Evolutionary conservation across 768 basidiomycete species (phyloP).

Genomic region (Fistulinella prunicolor): DNA sequence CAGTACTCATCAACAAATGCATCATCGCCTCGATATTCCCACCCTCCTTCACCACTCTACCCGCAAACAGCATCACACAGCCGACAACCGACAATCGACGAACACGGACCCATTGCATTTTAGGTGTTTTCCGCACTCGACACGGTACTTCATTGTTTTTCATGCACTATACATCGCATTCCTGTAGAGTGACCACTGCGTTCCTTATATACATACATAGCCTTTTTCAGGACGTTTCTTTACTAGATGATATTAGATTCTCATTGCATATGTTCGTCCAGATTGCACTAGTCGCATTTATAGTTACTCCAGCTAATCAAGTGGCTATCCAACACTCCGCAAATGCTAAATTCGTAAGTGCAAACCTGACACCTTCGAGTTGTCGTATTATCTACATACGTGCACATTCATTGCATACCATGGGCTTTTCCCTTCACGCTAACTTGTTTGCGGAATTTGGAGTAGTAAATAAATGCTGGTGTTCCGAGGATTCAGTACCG

Average conservation of each 20-base stretch:
- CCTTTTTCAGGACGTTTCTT: slow-evolving; percentile 13
- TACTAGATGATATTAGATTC: slow-evolving; percentile 18
- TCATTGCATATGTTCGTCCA: slow-evolving; percentile 4
- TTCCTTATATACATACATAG: neutral
- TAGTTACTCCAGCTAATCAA: too few relatives aligned
- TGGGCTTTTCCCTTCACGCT: too few relatives aligned
- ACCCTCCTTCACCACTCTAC: slow-evolving; percentile 30
- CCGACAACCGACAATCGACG: slow-evolving; percentile 34
- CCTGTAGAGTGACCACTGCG: slow-evolving; percentile 5
- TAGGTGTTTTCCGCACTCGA: slow-evolving; percentile 7
- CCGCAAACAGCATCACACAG: slow-evolving; percentile 28
- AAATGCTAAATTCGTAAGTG: too few relatives aligned
- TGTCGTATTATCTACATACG: too few relatives aligned
- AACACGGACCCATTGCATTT: slow-evolving; percentile 17
- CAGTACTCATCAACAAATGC: slow-evolving; percentile 29
- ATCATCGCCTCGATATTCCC: slow-evolving; percentile 31
- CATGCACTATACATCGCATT: slow-evolving; percentile 3
- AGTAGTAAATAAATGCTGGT: too few relatives aligned
- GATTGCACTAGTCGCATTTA: too few relatives aligned
- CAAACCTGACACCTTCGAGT: too few relatives aligned
- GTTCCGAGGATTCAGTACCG: too few relatives aligned
- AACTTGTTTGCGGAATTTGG: too few relatives aligned
- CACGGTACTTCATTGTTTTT: slow-evolving; percentile 1
- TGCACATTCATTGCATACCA: too few relatives aligned
- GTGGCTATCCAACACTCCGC: too few relatives aligned